Evolutionary conservation across 768 basidiomycete genomes (phyloP).

Genomic region (Suillus fuscotomentosus): DNA sequence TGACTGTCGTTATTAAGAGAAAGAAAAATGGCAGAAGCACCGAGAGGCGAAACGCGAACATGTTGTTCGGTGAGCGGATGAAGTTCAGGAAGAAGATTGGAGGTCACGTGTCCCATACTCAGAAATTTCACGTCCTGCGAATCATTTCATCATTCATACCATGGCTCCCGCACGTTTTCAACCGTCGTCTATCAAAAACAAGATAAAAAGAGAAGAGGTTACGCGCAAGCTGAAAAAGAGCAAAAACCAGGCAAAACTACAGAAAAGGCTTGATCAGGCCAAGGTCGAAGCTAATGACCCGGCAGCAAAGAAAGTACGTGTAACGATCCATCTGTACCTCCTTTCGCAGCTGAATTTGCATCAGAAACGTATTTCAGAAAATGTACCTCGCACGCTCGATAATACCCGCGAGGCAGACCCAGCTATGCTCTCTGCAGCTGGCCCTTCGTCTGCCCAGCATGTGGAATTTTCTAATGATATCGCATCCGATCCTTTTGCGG

Average conservation of each 20-base stretch:
- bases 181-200: slow-evolving; percentile 79
- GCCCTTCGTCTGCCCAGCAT: slow-evolving; percentile 37
- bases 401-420: slow-evolving; percentile 88
- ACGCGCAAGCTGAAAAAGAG: slow-evolving; percentile 71
- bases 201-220: slow-evolving; percentile 81
- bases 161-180: slow-evolving; percentile 63
- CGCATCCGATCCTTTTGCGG: slow-evolving; percentile 72
- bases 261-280: slow-evolving; percentile 72
- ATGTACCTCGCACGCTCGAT: slow-evolving; percentile 90
- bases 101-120: not conserved
- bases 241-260: slow-evolving; percentile 78
- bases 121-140: not conserved
- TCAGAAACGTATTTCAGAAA: slow-evolving; percentile 80
- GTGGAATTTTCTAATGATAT: slow-evolving; percentile 69
- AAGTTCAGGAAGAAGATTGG: not conserved
- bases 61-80: not conserved
- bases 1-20: slow-evolving; percentile 42
- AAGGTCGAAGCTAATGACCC: slow-evolving; percentile 79
- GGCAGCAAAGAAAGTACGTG: slow-evolving; percentile 70
- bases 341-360: not conserved
- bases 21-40: slow-evolving; percentile 37
- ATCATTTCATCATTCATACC: not conserved
- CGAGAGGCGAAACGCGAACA: slow-evolving; percentile 23
- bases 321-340: not conserved
- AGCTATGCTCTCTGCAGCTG: slow-evolving; percentile 31